Base-by-base conservation (phyloP, 805 yeast species). In the Dipodascopsis uninucleata region DNA sequence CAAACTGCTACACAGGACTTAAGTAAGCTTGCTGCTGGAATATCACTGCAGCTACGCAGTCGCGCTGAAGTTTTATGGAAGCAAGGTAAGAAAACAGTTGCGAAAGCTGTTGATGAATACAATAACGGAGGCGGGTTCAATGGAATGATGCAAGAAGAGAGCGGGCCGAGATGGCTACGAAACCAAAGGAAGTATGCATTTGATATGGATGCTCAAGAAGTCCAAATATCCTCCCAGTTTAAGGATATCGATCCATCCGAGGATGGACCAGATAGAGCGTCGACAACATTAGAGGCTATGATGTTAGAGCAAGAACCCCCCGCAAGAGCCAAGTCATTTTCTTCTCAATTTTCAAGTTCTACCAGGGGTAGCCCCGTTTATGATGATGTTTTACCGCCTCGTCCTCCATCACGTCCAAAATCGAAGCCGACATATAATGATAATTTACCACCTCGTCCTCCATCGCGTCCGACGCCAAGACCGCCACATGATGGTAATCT, bases 51-150 rank as follows among this genome's bases (percentile, higher is more conserved):
- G 35, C 61, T 83, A 36, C 71, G 77, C 57, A 71, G 74, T 26
- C 78, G 76, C 44, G 90, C 89, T 1, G 73, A 81, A 10, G 67
- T 69, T 34, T 63, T 81, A 37, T 72, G 81, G 53, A 71, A 76
- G 41, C 73, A 77, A 49, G 83, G 88, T 1, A 70, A 73, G 41
- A 71, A 78, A 46, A 78, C 80, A 28, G 69, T 83, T 8, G 75
- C 77, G 50, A 76, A 77, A 54, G 84, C 83, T 31, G 66, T 81
- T 23, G 83, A 77, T 40, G 76, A 75, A 58, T 76, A 81, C 55
- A 40, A 50, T 22, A 33, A 28, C 22, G 18, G 46, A 6, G 31
- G 38, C n/a, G 37, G 36, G 5, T 5, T 36, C 9, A 25, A 36
- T 32, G 40, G 22, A 17, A 28, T 14, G 26, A 12, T 20, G n/a